Evolutionary conservation across 2,329 filamentous ascomycete genomes (phyloP).

Genomic region (Monosporascus sp.): DNA sequence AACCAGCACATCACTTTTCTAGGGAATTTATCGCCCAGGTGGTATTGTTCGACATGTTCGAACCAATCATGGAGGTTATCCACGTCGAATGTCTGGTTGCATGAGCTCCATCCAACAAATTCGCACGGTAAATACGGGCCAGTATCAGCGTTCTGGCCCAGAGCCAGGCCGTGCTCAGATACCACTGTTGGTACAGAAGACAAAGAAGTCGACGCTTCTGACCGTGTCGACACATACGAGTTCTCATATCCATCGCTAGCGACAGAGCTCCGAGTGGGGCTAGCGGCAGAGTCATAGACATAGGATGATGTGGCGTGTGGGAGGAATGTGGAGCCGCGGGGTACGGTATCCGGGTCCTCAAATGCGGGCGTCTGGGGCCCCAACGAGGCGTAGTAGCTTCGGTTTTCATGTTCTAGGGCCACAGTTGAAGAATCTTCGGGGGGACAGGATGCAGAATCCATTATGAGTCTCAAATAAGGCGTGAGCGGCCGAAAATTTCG

Average conservation of each 20-base stretch:
- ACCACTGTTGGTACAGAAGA: no score
- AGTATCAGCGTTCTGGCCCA: not conserved
- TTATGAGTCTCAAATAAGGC: not conserved
- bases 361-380: no score
- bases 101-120: constrained; percentile 32
- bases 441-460: not conserved
- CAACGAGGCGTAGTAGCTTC: no score
- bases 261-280: no score
- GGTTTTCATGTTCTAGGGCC: no score
- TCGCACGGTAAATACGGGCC: constrained; percentile 37
- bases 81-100: constrained; percentile 31
- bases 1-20: constrained; percentile 42
- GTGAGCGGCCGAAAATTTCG: not conserved
- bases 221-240: not conserved
- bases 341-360: not conserved
- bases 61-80: constrained; percentile 40
- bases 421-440: not conserved
- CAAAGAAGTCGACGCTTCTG: no score
- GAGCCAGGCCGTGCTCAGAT: no score
- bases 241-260: not conserved
- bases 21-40: constrained; percentile 33
- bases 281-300: no score
- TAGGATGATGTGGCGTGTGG: not conserved
- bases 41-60: constrained; percentile 35
- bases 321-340: not conserved